These are phyloP conservation scores for Keithomyces neogunnii DNA, from an alignment of 2,329 filamentous ascomycete genomes.

Conservation along the genomic window DNA sequence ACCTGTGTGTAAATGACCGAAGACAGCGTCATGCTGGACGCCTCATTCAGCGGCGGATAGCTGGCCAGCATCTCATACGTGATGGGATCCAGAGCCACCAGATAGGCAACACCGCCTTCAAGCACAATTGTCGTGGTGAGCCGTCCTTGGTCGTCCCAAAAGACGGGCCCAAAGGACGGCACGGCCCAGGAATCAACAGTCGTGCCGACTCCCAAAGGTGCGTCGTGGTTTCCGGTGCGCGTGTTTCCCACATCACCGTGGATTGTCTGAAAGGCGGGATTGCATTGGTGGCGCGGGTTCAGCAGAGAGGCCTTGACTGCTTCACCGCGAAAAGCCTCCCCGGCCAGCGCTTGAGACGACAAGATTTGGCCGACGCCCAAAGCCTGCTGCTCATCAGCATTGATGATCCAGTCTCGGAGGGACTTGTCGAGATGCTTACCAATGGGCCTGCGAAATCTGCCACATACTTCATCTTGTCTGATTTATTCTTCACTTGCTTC, in stretches of 20 bases:
- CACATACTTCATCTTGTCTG: not conserved
- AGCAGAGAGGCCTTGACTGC: not conserved
- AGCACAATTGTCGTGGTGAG: not conserved
- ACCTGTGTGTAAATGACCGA: not conserved
- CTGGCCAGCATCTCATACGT: not conserved
- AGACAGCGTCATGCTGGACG: not conserved
- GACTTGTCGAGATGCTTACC: not conserved
- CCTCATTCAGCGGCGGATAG: not conserved
- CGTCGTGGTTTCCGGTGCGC: not conserved
- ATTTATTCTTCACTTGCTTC: not conserved
- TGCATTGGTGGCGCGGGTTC: not conserved
- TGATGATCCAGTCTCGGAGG: not conserved
- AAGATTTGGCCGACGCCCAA: not conserved
- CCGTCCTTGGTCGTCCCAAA: not conserved
- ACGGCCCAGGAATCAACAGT: not conserved
- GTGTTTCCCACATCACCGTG: not conserved
- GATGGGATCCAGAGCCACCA: not conserved
- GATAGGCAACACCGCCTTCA: not conserved
- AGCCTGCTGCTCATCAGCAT: not conserved
- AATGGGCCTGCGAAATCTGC: not conserved
- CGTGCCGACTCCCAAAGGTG: not conserved
- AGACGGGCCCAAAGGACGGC: not conserved
- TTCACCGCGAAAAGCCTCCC: not conserved
- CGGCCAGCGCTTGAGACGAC: not conserved
- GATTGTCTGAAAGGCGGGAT: not conserved